Percentiles rank a stretch among this genome's conserved stretches.
These are phyloP conservation scores for Musa acuminata DNA, from an alignment of 176 grass and related monocot genomes.

Conservation along the genomic window DNA sequence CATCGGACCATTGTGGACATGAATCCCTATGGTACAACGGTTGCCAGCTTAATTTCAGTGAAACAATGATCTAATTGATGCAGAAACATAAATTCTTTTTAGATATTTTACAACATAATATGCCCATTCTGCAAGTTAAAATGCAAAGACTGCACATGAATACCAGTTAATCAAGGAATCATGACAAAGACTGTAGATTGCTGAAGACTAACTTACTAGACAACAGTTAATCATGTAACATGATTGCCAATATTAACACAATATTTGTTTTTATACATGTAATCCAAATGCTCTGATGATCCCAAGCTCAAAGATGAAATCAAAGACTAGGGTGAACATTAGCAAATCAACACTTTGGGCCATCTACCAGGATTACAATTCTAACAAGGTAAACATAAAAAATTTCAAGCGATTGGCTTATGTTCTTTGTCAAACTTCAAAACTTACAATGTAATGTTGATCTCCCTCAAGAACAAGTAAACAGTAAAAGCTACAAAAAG, in stretches of 20 bases:
- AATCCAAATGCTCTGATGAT: neutral
- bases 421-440: neutral
- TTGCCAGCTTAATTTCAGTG: neutral
- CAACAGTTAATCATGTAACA: neutral
- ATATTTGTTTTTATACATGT: neutral
- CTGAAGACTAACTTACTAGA: neutral
- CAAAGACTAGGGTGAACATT: neutral
- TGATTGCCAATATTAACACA: neutral
- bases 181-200: neutral
- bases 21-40: neutral
- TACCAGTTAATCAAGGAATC: neutral
- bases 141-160: neutral
- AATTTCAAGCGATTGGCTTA: neutral
- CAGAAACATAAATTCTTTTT: neutral
- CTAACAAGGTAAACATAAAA: neutral
- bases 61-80: neutral
- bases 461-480: neutral
- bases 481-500: neutral
- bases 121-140: neutral
- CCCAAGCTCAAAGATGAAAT: neutral
- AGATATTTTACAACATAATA: neutral
- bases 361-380: neutral
- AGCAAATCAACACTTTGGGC: neutral
- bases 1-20: neutral
- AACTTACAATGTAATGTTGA: neutral